Conservation (phyloP, 768 basidiomycete genomes). For the Hericium coralloides region DNA sequence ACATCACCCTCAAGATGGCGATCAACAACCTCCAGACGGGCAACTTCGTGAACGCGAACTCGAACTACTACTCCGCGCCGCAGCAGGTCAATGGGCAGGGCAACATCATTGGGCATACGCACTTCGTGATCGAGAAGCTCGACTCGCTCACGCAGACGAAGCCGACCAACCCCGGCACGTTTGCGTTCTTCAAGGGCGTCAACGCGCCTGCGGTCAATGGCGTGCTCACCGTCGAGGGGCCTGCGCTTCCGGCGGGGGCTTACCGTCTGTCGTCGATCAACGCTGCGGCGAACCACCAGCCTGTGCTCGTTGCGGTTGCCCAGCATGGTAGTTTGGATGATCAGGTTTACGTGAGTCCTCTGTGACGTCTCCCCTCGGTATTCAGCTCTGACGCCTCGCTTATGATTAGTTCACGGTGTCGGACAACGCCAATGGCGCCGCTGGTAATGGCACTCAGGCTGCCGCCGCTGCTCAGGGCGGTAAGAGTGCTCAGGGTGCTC, state of each 20-base stretch:
- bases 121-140: slow-evolving; percentile 45
- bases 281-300: slow-evolving; percentile 49
- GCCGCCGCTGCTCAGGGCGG: neutral
- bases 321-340: slow-evolving; percentile 58
- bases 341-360: slow-evolving; percentile 41
- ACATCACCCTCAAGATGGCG: slow-evolving; percentile 34
- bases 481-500: neutral
- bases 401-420: neutral
- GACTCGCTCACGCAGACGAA: slow-evolving; percentile 31
- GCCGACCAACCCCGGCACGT: slow-evolving; percentile 38
- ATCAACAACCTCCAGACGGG: slow-evolving; percentile 33
- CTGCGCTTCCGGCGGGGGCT: slow-evolving; percentile 37
- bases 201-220: slow-evolving; percentile 31
- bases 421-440: neutral
- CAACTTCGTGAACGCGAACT: slow-evolving; percentile 40
- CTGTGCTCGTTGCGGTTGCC: slow-evolving; percentile 46
- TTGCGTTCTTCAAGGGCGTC: slow-evolving; percentile 60
- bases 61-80: slow-evolving; percentile 42
- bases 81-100: slow-evolving; percentile 36
- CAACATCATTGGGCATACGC: slow-evolving; percentile 43
- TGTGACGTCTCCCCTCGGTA: slow-evolving; percentile 5
- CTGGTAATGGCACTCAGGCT: too few species aligned
- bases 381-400: neutral
- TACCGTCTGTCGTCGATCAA: slow-evolving; percentile 57
- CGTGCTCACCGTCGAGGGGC: slow-evolving; percentile 30